phyloP scores from a whole-genome alignment of 805 yeast genomes.

The Metschnikowia amazonensis region DNA sequence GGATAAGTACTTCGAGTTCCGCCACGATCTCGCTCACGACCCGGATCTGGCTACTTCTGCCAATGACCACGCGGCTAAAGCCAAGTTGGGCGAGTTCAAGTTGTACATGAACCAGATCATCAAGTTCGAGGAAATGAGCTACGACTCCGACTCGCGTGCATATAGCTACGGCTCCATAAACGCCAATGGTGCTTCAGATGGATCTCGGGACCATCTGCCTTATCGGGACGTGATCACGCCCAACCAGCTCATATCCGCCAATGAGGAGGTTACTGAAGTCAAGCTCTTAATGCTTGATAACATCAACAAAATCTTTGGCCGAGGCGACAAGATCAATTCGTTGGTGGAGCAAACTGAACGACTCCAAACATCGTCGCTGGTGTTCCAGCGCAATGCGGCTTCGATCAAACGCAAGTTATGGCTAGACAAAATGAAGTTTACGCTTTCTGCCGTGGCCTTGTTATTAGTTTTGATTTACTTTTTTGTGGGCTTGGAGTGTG shows the following conservation, averaged over 20 bases:
- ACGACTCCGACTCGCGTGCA: conserved; percentile 30
- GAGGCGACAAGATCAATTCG: conserved; percentile 72
- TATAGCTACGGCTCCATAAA: conserved; percentile 34
- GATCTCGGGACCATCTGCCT: conserved; percentile 2
- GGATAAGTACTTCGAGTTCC: conserved; percentile 46
- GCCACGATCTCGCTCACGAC: conserved; percentile 23
- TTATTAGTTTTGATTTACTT: conserved; percentile 38
- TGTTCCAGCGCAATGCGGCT: conserved; percentile 67
- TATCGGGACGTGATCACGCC: conserved; percentile 26
- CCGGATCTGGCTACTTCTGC: neutral
- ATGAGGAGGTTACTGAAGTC: conserved; percentile 60
- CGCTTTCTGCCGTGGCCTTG: conserved; percentile 22
- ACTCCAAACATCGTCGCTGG: conserved; percentile 60
- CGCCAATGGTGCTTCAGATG: conserved; percentile 15
- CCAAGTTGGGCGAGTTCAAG: conserved; percentile 49
- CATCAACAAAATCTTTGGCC: conserved; percentile 62
- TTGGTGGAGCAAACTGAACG: conserved; percentile 78
- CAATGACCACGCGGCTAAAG: conserved; percentile 17
- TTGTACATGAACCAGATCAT: conserved; percentile 54
- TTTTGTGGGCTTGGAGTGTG: conserved; percentile 50
- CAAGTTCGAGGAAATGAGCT: conserved; percentile 47
- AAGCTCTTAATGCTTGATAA: conserved; percentile 68
- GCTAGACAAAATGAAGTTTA: conserved; percentile 55
- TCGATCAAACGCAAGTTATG: conserved; percentile 63
- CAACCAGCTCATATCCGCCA: conserved; percentile 38